Base-by-base conservation (phyloP, 1,284 basidiomycete genomes). In the Fereydounia khargensis region DNA sequence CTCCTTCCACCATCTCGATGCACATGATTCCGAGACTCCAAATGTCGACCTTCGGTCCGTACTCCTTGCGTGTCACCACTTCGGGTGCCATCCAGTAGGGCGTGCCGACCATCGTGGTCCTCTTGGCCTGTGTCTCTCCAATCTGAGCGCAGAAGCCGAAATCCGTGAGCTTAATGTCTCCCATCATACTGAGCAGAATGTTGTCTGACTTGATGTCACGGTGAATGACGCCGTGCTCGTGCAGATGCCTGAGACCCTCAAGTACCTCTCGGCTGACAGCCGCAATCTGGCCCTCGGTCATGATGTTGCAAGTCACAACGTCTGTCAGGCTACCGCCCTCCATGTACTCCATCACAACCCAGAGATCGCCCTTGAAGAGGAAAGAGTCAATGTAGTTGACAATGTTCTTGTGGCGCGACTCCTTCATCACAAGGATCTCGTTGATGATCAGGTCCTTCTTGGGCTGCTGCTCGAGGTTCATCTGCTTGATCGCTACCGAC, bases 281-380 rank as follows among this genome's bases (percentile, higher is more conserved):
- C 0, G 91, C 91, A 62, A 97, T 97, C 79, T 96, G 92, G n/a
- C 79, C 80, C 58, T 83, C 82, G 1, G 89, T 91, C 91, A 97
- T 95, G 73, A 95, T 80, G 77, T 95, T 95, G 44, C 90, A 89
- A 2, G 91, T 96, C 61, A 97, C 91, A 49, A 98, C 91, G 72
- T 97, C 94, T 0, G 92, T 97, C 47, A 97, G 79, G 34, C 85
- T 78, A 11, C 82, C 82, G 35, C 92, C 92, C 79, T 97, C 92
- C 94, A 98, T 97, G 79, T 95, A 98, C 80, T 98, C 92, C 92
- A 97, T 98, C 48, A 98, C 91, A 39, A 97, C 94, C 95, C 95
- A 98, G 3, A 98, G 82, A 75, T 97, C 94, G 74, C 95, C 96
- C 81, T 90, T 91, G 81, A 91, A 84, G 31, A 98, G 79, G 83